Evolutionary conservation across 768 basidiomycete species (phyloP), one percentile per base, ranked within the genome.

Genomic region (Lactarius trivialis): DNA sequence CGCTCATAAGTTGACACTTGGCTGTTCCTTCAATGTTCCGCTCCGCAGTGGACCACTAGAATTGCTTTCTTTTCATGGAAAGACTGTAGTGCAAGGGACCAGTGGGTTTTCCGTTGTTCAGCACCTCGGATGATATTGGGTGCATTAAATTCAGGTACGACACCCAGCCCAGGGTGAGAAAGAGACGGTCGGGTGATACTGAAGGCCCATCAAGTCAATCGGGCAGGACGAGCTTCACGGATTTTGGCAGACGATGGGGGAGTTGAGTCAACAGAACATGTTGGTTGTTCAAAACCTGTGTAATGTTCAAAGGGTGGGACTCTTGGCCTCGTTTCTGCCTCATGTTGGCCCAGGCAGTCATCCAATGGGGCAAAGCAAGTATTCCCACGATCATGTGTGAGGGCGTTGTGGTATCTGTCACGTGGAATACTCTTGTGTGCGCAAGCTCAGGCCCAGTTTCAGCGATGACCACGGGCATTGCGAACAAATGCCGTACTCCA

Each of bases 281-380:
- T 21, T 43, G 15, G 58, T 41, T 43, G 39, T 34, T 28, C 26
- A 11, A 48, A 48, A 24, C 21, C 24, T 48, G 21, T 24, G 12
- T n/a, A 14, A 21, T 14, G 45, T 48, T 48, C 45, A 48, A 48
- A 36, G 34, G 48, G 34, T 37, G 45, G 34, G 34, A 30, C 61
- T 62, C 61, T 56, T 62, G 45, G 17, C 61, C 51, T 53, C 57
- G 61, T 24, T 48, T 21, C 21, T 6, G 45, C 45, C 45, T 48
- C 45, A 12, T 48, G 45, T 14, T 48, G 24, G 21, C 12, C 5
- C 12, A 11, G 24, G 6, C 21, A 48, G 43, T 45, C 41, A 21
- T 17, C 17, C 11, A 4, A 26, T 24, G 30, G 26, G 28, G 32
- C 5, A 12, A 1, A 3, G 32, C 21, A 24, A 17, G 4, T 39